A percentile compares a stretch with the other conserved stretches of the same genome.
These are phyloP conservation scores for Solanum aculeatissimum DNA, from an alignment of 305 asterid genomes.

Conservation along the genomic window DNA sequence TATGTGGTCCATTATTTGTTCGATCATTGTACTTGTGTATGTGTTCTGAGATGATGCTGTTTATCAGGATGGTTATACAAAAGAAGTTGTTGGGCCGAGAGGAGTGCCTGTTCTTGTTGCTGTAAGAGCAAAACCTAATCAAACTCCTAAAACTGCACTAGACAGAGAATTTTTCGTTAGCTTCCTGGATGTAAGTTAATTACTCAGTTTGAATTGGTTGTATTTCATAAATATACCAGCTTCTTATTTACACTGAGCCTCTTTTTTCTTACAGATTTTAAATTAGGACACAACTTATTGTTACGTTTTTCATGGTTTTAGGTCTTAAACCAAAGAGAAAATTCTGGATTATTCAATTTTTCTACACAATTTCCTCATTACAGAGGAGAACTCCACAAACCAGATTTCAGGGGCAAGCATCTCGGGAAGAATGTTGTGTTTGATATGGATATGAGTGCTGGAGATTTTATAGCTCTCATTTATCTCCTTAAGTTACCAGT, in stretches of 20 bases:
- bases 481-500: constrained; percentile 72
- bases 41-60: background rate
- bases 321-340: constrained; percentile 50
- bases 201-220: background rate
- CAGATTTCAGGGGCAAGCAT: constrained; percentile 35
- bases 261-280: background rate
- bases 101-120: constrained; percentile 75
- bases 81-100: constrained; percentile 33
- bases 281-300: background rate
- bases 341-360: constrained; percentile 61
- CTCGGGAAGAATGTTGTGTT: constrained; percentile 66
- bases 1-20: background rate
- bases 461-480: constrained; percentile 79
- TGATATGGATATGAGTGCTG: constrained; percentile 95
- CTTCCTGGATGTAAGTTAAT: constrained; percentile 56
- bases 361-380: constrained; percentile 49
- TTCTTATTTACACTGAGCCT: background rate
- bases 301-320: constrained; percentile 9
- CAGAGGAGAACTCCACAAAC: constrained; percentile 42
- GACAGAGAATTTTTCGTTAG: constrained; percentile 45
- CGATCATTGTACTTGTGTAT: background rate
- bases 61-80: constrained; percentile 72
- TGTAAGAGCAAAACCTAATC: constrained; percentile 61
- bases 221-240: background rate
- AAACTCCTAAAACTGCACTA: constrained; percentile 21